Evolutionary conservation across 2,329 filamentous ascomycete genomes (phyloP).

Genomic region (Arachnomyces sp.): DNA sequence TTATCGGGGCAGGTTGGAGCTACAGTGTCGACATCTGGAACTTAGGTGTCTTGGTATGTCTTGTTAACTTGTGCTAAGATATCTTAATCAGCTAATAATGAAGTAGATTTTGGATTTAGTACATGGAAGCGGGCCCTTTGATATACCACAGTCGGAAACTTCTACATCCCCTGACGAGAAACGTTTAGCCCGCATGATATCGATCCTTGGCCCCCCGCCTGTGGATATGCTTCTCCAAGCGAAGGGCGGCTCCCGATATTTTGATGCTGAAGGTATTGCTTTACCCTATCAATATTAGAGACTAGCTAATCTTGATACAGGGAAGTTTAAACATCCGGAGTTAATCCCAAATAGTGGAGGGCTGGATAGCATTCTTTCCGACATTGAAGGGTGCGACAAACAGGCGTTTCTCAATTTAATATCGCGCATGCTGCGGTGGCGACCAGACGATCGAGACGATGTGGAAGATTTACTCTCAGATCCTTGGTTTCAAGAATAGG

Average conservation of each 20-base stretch:
- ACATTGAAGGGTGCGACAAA: constrained; percentile 7
- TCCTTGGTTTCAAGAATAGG: constrained; percentile 9
- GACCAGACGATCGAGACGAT: constrained; percentile 8
- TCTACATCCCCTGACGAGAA: constrained; percentile 5
- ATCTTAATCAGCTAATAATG: no score
- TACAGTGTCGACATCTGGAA: constrained; percentile 28
- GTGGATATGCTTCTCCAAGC: constrained; percentile 21
- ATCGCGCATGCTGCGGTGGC: constrained; percentile 11
- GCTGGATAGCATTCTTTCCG: background rate
- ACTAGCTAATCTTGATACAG: background rate
- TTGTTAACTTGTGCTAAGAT: no score
- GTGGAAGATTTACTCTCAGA: constrained; percentile 9
- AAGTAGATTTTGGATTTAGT: constrained; percentile 18
- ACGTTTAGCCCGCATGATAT: constrained; percentile 28
- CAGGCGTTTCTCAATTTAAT: constrained; percentile 9
- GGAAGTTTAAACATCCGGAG: background rate
- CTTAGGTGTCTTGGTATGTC: constrained; percentile 21
- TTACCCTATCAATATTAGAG: background rate
- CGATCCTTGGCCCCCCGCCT: constrained; percentile 26
- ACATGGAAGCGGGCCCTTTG: constrained; percentile 14
- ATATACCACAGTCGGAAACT: constrained; percentile 7
- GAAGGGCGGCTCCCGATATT: constrained; percentile 15
- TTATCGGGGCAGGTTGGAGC: constrained; percentile 21
- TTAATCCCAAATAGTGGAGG: background rate
- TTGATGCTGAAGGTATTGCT: constrained; percentile 10